Conservation (phyloP, 1,139 yeast genomes). For the Hansenula lynferdii region DNA sequence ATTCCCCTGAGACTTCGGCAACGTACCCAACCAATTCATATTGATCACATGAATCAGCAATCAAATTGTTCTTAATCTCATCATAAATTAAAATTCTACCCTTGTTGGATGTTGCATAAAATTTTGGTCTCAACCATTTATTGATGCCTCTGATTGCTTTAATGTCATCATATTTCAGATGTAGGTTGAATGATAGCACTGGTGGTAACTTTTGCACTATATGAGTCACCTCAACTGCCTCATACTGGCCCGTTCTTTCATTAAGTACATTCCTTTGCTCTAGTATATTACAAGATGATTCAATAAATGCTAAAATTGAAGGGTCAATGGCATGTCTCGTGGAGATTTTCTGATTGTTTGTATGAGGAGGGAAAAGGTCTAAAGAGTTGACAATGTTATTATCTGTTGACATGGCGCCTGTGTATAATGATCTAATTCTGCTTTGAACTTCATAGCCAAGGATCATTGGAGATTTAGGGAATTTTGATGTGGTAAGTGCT, state of each 20-base stretch:
- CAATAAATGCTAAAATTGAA: constrained; percentile 48
- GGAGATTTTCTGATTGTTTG: constrained; percentile 21
- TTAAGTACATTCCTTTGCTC: constrained; percentile 48
- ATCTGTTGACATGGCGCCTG: constrained; percentile 34
- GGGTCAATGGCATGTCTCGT: constrained; percentile 23
- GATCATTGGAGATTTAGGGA: constrained; percentile 18
- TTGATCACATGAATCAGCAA: constrained; percentile 29
- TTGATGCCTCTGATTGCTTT: constrained; percentile 35
- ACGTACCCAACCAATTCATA: constrained; percentile 67
- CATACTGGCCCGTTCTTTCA: constrained; percentile 42
- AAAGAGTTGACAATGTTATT: constrained; percentile 33
- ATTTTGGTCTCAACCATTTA: constrained; percentile 59
- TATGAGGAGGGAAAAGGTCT: constrained; percentile 30
- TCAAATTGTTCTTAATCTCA: constrained; percentile 29
- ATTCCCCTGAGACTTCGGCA: constrained; percentile 58
- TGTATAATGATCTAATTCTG: constrained; percentile 30
- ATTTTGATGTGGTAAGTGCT: not conserved
- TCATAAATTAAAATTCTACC: constrained; percentile 36
- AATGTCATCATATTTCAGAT: constrained; percentile 49
- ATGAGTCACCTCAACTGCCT: constrained; percentile 48
- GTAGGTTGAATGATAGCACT: constrained; percentile 57
- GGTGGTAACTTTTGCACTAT: constrained; percentile 56
- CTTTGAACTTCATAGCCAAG: constrained; percentile 42
- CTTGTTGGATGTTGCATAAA: constrained; percentile 42
- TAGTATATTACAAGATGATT: constrained; percentile 50